Evolutionary conservation across 306 rosid genomes (phyloP).

Genomic region (Amphicarpaea edgeworthii): DNA sequence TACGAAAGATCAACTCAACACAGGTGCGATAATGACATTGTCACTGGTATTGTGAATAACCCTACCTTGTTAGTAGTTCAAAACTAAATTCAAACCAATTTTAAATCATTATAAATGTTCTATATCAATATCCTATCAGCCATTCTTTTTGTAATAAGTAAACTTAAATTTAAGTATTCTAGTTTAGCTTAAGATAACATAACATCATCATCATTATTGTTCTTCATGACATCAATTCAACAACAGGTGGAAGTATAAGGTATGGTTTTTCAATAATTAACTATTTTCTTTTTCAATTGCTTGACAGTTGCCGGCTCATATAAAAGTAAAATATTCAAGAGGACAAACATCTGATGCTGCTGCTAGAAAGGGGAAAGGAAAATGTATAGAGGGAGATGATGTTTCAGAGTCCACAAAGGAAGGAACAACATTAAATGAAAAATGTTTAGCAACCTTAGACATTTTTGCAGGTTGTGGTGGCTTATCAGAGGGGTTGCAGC

Average conservation of each 20-base stretch:
- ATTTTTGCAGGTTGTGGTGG: constrained; percentile 99
- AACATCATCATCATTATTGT: not conserved
- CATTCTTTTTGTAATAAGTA: not conserved
- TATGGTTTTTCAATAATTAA: constrained; percentile 28
- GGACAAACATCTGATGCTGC: constrained; percentile 60
- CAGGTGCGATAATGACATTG: not conserved
- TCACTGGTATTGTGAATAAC: not conserved
- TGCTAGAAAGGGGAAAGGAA: constrained; percentile 89
- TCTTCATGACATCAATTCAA: constrained; percentile 24
- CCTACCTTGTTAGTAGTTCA: not conserved
- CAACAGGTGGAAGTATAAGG: constrained; percentile 15
- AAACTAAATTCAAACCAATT: not conserved
- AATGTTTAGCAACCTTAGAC: constrained; percentile 77
- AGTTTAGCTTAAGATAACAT: not conserved
- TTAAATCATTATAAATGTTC: not conserved
- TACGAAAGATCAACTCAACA: not conserved
- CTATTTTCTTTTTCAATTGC: constrained; percentile 23
- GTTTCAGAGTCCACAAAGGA: constrained; percentile 54
- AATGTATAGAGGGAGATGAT: constrained; percentile 80
- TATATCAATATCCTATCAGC: not conserved
- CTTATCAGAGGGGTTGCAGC: constrained; percentile 85
- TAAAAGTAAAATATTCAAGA: constrained; percentile 69
- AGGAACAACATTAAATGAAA: constrained; percentile 49
- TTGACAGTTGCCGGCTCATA: constrained; percentile 75
- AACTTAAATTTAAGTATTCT: not conserved